Percentiles rank a stretch among this genome's conserved stretches.
These are phyloP conservation scores for Heritiera littoralis DNA, from an alignment of 345 rosid species.

Conservation along the genomic window DNA sequence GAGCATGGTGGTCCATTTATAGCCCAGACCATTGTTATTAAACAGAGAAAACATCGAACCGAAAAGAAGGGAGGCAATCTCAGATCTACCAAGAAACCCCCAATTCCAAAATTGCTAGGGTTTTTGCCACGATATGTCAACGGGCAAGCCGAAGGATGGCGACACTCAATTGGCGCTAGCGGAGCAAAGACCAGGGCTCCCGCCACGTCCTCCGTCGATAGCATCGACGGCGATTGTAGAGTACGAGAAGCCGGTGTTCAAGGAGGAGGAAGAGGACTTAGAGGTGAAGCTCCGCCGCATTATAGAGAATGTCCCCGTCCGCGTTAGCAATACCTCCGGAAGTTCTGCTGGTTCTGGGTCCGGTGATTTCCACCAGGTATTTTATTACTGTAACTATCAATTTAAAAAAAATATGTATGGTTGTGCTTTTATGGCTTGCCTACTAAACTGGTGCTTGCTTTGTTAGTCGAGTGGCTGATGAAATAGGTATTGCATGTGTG, in stretches of 20 bases:
- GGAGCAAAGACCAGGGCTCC: conserved; percentile 39
- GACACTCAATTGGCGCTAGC: conserved; percentile 57
- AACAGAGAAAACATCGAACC: background rate
- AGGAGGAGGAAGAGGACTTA: conserved; percentile 88
- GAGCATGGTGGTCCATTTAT: background rate
- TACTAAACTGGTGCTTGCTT: background rate
- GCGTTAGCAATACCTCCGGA: conserved; percentile 90
- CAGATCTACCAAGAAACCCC: conserved; percentile 19
- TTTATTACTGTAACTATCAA: background rate
- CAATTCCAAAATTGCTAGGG: conserved; percentile 34
- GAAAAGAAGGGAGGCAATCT: background rate
- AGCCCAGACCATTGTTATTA: background rate
- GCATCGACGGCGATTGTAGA: conserved; percentile 70
- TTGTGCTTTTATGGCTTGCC: background rate
- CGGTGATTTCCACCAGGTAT: conserved; percentile 93
- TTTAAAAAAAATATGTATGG: background rate
- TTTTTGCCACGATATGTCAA: conserved; percentile 47
- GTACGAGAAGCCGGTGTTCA: conserved; percentile 66
- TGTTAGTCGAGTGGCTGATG: background rate
- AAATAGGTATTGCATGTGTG: background rate
- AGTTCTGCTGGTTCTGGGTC: conserved; percentile 99
- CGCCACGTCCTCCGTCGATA: conserved; percentile 36
- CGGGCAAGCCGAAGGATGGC: conserved; percentile 48
- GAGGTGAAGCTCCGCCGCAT: conserved; percentile 91
- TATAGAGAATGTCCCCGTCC: conserved; percentile 88